Conservation (phyloP, 768 basidiomycete genomes). For the Mrakia gelida region DNA sequence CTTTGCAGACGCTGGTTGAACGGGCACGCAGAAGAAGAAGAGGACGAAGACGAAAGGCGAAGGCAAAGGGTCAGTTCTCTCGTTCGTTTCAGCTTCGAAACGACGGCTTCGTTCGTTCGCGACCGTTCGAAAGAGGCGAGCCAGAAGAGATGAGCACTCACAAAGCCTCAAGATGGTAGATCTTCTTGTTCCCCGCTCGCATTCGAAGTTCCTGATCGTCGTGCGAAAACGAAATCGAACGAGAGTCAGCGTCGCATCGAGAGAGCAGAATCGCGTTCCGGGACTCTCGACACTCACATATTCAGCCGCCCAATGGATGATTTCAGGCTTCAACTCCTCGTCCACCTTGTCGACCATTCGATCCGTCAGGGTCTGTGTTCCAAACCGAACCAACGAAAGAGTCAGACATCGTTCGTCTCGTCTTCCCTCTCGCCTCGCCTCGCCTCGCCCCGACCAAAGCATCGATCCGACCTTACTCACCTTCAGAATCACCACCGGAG, state of each 20-base stretch:
- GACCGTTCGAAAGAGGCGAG: no score
- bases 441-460: background rate
- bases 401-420: background rate
- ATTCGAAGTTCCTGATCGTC: slow-evolving; percentile 83
- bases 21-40: no score
- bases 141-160: background rate
- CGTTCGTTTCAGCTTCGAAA: no score
- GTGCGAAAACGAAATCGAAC: background rate
- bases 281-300: slow-evolving; percentile 65
- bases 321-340: slow-evolving; percentile 80
- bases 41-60: background rate
- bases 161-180: slow-evolving; percentile 77
- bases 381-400: slow-evolving; percentile 15
- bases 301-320: slow-evolving; percentile 97
- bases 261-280: background rate
- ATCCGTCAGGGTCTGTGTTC: slow-evolving; percentile 76
- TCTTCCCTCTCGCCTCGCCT: background rate
- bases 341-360: slow-evolving; percentile 81
- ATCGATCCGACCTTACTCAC: slow-evolving; percentile 50
- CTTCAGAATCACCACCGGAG: slow-evolving; percentile 84
- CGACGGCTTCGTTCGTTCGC: no score
- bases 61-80: background rate
- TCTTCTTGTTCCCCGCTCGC: slow-evolving; percentile 87
- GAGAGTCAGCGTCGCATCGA: slow-evolving; percentile 21
- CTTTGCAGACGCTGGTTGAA: slow-evolving; percentile 16